Evolutionary conservation across 2,329 filamentous ascomycete genomes (phyloP), one percentile per base, ranked within the genome.

Genomic region (Exophiala oligosperma): DNA sequence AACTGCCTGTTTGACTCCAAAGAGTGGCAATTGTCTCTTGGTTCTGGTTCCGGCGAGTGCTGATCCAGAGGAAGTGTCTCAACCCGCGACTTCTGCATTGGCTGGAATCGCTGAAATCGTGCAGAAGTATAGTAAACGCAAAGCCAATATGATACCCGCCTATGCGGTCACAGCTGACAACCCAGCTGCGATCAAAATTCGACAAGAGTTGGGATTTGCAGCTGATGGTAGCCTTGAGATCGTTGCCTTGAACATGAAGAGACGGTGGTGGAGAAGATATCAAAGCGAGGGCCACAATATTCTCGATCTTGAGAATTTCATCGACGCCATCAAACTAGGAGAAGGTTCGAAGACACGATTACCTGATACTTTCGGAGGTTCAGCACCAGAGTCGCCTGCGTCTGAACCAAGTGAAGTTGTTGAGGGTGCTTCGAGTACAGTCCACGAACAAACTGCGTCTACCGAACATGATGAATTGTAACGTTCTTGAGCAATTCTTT

Each of bases 271-370:
- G 84, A 88, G 89, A 68, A 84, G 82, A 57, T 94, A 90, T 72
- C 50, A 69, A 2, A 84, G 82, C 5, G 72, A 75, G 7, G 72
- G 75, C 14, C 86, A 85, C 46, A 84, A 82, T 54, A 70, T 80
- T 24, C 78, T 82, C 54, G 83, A 81, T 26, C 77, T 99, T 29
- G 91, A 96, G 76, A 77, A 79, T 61, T 99, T 93, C 91, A 84
- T 99, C 59, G 94, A 99, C 69, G 82, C 84, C n/a, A 91, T 97
- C 62, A 87, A 91, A 38, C 82, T 99, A 80, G 91, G 92, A 52
- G 93, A 97, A 70, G 89, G 91, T 2, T 77, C 82, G 59, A 97
- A 93, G 80, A 81, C 86, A 68, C 90, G 87, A 76, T 72, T 94
- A 43, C 89, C 90, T 0, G 81, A 83, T 58, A 82, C 80, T 1